These are phyloP conservation scores for Debaryomyces nepalensis DNA, from an alignment of 1,139 yeast species.

Conservation along the genomic window DNA sequence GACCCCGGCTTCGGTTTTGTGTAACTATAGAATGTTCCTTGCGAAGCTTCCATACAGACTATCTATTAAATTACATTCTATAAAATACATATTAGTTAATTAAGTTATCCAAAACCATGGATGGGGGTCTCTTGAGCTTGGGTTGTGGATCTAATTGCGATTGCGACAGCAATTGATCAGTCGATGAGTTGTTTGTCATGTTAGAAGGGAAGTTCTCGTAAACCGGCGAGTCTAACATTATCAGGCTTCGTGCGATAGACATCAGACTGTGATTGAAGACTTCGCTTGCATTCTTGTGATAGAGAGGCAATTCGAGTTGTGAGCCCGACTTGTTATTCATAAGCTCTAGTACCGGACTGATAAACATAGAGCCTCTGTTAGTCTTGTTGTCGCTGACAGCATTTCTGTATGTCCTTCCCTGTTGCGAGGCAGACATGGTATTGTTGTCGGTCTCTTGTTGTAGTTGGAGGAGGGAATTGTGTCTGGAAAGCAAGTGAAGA, in stretches of 20 bases:
- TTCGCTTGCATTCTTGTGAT: constrained; percentile 18
- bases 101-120: constrained; percentile 36
- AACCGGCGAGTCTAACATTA: not conserved
- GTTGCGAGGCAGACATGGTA: constrained; percentile 16
- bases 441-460: constrained; percentile 11
- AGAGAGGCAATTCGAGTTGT: constrained; percentile 28
- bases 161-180: not conserved
- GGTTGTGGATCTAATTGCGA: constrained; percentile 1
- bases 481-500: constrained; percentile 17
- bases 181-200: not conserved
- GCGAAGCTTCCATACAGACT: not conserved
- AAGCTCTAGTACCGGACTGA: constrained; percentile 38
- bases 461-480: constrained; percentile 12
- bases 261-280: constrained; percentile 7
- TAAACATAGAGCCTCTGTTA: constrained; percentile 38
- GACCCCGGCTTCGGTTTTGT: constrained; percentile 9
- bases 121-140: constrained; percentile 31
- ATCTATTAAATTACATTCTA: constrained; percentile 5
- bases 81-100: constrained; percentile 16
- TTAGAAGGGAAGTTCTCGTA: constrained; percentile 3
- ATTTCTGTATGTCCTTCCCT: constrained; percentile 32
- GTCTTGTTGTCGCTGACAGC: constrained; percentile 17
- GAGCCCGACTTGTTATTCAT: constrained; percentile 19
- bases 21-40: constrained; percentile 2
- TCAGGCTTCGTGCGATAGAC: constrained; percentile 2